Base-by-base conservation (phyloP, 345 rosid species). In the Cardiospermum halicacabum region DNA sequence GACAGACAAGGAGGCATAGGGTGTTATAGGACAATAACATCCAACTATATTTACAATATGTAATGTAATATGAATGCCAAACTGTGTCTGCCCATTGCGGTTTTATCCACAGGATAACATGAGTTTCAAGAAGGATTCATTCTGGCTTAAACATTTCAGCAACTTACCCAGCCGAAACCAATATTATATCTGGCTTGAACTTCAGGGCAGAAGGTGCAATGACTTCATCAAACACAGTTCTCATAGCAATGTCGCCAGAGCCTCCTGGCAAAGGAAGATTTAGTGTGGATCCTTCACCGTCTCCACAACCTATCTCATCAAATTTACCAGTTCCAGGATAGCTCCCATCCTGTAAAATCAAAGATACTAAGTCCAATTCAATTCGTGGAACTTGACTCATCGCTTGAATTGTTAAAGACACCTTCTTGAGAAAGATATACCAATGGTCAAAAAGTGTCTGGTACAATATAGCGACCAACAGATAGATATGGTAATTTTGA, bases 181-280 rank as follows among this genome's bases (percentile, higher is more conserved):
- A 97, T 69, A 93, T 86, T 53, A 89, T 84, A 66, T 93, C 96
- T 48, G 97, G 97, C 70, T 88, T 88, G 82, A 93, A 93, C 68
- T 88, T 82, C 76, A 85, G 96, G 67, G 82, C 97, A 69, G 86
- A 78, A 15, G 97, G 98, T 21, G 82, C 94, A 66, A 93, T 86
- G 65, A 93, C 88, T 72, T 93, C 94, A 64, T 89, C 90, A 49
- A 93, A 93, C 67, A 75, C 81, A 9, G 78, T 81, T 82, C 90
- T 86, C 92, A 88, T 93, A 39, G 98, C 84, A 58, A 63, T 65
- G 76, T 93, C 92, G 43, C 98, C 97, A 43, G 97, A 89, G 34
- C 98, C 98, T 76, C 98, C 97, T 4, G 97, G 98, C 58, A 89
- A 74, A 24, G 97, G 98, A 71, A 93, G 67, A 71, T 93, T 93